A percentile compares a stretch with the other conserved stretches of the same genome.
Conservation (phyloP, 352 stramenopile species). For the Phytophthora citrophthora region DNA sequence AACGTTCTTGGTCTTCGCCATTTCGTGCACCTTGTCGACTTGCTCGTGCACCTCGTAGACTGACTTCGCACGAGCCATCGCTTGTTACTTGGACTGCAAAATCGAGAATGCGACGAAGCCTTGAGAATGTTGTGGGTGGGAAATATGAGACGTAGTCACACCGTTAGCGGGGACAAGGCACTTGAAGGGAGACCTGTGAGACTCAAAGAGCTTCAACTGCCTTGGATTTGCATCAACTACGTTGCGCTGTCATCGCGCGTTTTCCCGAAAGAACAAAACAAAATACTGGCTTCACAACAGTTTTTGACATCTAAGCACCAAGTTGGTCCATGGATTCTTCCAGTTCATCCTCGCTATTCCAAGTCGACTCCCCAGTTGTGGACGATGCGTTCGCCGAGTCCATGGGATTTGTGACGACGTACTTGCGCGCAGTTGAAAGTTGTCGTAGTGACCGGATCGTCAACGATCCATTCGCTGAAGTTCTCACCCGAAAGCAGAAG, state of each 20-base stretch:
- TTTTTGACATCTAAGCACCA: constrained; percentile 6
- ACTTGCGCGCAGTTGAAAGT: constrained; percentile 41
- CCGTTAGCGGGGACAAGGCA: constrained; percentile 19
- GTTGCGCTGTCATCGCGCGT: not conserved
- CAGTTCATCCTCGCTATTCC: constrained; percentile 18
- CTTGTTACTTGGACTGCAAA: constrained; percentile 12
- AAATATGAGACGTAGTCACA: constrained; percentile 29
- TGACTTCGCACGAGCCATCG: constrained; percentile 27
- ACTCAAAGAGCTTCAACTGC: no score
- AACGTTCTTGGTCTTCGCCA: constrained; percentile 23
- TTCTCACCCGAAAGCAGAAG: constrained; percentile 29
- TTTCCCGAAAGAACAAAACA: no score
- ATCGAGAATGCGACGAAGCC: constrained; percentile 24
- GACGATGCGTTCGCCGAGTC: constrained; percentile 35
- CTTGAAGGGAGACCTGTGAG: no score
- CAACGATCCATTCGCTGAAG: constrained; percentile 42
- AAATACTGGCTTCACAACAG: constrained; percentile 4
- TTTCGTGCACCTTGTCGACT: constrained; percentile 30
- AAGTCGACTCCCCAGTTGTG: constrained; percentile 10
- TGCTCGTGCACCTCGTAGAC: constrained; percentile 27
- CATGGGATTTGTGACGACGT: constrained; percentile 45
- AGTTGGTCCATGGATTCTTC: constrained; percentile 17
- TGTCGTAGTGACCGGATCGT: constrained; percentile 39
- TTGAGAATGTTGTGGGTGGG: not conserved
- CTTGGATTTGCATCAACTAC: not conserved